Evolutionary conservation across 257 asterid species (phyloP), one percentile per base, ranked within the genome.

Genomic region (Scutellaria baicalensis): DNA sequence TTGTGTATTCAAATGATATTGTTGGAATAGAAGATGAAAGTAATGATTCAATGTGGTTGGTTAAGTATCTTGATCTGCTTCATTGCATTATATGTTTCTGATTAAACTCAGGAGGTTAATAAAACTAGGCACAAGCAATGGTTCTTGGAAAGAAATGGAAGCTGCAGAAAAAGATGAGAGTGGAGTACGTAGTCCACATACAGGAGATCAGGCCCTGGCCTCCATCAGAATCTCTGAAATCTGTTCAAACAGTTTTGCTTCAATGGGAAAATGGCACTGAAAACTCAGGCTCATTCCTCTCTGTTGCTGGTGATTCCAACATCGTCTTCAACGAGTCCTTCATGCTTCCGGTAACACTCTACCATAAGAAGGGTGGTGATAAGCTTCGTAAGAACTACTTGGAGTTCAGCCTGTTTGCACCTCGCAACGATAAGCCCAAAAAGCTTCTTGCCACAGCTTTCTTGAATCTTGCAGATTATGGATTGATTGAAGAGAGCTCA

Each of bases 131-230:
- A 4, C 38, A 63, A 82, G 86, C 76, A 4, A 91, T 92, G 98
- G 96, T 88, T 79, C 96, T 92, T 18, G 96, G 98, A 16, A 62
- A 86, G 84, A 88, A 76, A 63, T 81, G 86, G 1, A 92, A 78
- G 66, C n/a, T n/a, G n/a, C 77, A 77, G 71, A 86, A 85, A 74
- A 88, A 80, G 80, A 68, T 88, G 35, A 78, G 77, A 73, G 77
- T 84, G 5, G 92, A 86, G 16, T 89, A 82, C 71, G 64, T 75
- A 0, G 66, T 92, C 62, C 93, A 78, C 16, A 68, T 92, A 35
- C 75, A 82, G 21, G 89, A 88, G 75, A 85, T 92, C 42, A 88
- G 79, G 74, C 96, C 96, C 3, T 92, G 98, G 98, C 96, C 96
- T 49, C 95, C 98, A 49, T 84, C 92, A 5, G 86, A 84, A 56